These are phyloP conservation scores for Boletus pseudo-olivaceus DNA, from an alignment of 768 basidiomycete genomes.

Conservation along the genomic window DNA sequence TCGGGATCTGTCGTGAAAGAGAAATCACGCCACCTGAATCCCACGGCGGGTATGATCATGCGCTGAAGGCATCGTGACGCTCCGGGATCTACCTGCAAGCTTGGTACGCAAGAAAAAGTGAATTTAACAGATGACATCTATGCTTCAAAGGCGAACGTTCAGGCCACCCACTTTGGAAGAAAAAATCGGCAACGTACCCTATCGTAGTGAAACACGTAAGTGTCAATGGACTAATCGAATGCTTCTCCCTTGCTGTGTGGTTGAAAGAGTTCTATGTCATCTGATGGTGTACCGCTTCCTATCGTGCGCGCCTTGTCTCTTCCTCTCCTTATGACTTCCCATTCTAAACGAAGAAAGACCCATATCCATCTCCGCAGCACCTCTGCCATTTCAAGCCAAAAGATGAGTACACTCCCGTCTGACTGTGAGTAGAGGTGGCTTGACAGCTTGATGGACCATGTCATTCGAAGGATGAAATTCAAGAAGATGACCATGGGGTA, in stretches of 20 bases:
- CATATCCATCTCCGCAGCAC: conserved; percentile 92
- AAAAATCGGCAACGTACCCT: conserved; percentile 10
- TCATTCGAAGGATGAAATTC: conserved; percentile 86
- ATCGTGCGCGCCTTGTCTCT: conserved; percentile 6
- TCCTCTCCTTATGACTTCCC: conserved; percentile 78
- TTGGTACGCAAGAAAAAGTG: background rate
- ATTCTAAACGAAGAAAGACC: conserved; percentile 96
- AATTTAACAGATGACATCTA: conserved; percentile 2
- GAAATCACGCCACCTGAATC: background rate
- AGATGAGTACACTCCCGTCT: conserved; percentile 82
- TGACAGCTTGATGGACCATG: conserved; percentile 90
- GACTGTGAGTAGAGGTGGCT: conserved; percentile 74
- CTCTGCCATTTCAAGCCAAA: conserved; percentile 89
- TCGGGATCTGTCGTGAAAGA: conserved; percentile 3
- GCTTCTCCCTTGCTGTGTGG: conserved; percentile 10
- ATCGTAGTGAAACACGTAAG: background rate
- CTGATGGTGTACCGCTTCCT: conserved; percentile 4
- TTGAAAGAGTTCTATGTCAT: conserved; percentile 15
- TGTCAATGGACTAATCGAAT: conserved; percentile 15
- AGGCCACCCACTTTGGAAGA: background rate
- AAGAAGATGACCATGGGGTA: conserved; percentile 82
- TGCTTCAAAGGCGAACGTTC: conserved; percentile 4
- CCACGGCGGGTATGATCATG: background rate
- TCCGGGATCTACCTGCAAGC: background rate
- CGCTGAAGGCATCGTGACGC: background rate